These are phyloP conservation scores for Fusarium nematophilum DNA, from an alignment of 2,329 filamentous ascomycete species.

Conservation along the genomic window DNA sequence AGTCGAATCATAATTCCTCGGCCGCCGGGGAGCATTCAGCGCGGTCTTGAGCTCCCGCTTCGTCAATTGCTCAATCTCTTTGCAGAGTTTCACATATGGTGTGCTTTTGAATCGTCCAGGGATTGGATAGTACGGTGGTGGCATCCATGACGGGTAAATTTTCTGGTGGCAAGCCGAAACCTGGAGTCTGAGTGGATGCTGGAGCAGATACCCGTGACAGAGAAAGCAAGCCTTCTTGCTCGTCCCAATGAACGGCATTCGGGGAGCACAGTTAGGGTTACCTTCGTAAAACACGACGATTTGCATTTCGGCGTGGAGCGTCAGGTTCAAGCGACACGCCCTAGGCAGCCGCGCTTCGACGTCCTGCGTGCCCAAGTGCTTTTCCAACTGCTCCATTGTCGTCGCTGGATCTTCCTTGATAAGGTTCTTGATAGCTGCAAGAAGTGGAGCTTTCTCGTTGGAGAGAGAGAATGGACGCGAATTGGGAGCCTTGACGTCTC, in stretches of 20 bases:
- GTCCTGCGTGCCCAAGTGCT: not conserved
- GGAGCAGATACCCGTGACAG: constrained; percentile 43
- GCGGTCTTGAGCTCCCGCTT: constrained; percentile 6
- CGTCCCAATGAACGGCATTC: constrained; percentile 44
- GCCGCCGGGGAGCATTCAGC: constrained; percentile 5
- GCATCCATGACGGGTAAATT: constrained; percentile 48
- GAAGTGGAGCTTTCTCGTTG: not conserved
- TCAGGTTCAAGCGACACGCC: constrained; percentile 36
- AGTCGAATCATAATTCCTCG: constrained; percentile 8
- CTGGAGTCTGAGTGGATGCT: constrained; percentile 37
- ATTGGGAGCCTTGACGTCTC: constrained; percentile 23
- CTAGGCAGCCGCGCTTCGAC: constrained; percentile 25
- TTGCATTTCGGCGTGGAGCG: constrained; percentile 49
- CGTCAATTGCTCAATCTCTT: not conserved
- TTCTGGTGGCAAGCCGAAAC: constrained; percentile 48
- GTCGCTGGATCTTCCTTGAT: constrained; percentile 2
- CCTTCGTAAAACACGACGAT: constrained; percentile 46
- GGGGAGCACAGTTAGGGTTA: constrained; percentile 33
- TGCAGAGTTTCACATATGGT: constrained; percentile 1
- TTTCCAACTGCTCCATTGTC: constrained; percentile 26
- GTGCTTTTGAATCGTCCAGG: constrained; percentile 4
- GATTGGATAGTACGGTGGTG: constrained; percentile 13
- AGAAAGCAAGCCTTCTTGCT: constrained; percentile 51
- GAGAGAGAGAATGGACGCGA: not conserved
- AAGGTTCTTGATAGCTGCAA: not conserved